These are phyloP conservation scores for Senecio squalidus DNA, from an alignment of 140 eudicot species.

Conservation along the genomic window DNA sequence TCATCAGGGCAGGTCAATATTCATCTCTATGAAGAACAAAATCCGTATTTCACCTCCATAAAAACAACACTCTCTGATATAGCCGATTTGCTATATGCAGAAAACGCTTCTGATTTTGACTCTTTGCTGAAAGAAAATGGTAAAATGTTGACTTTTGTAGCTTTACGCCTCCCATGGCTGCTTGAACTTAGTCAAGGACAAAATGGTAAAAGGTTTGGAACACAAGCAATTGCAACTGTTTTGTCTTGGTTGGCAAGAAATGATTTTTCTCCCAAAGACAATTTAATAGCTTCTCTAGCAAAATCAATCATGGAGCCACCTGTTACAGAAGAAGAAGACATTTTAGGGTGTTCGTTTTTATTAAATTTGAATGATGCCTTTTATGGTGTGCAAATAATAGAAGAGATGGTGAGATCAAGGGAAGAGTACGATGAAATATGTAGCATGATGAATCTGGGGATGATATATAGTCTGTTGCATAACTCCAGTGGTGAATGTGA, in stretches of 20 bases:
- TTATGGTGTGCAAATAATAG: constrained; percentile 86
- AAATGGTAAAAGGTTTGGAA: constrained; percentile 38
- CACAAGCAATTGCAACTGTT: constrained; percentile 52
- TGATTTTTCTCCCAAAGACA: constrained; percentile 73
- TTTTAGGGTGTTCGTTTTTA: constrained; percentile 74
- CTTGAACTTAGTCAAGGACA: constrained; percentile 50
- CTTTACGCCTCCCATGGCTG: constrained; percentile 81
- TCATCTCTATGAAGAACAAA: constrained; percentile 29
- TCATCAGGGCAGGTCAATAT: constrained; percentile 41
- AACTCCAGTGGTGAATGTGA: constrained; percentile 58
- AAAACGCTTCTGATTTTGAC: constrained; percentile 44
- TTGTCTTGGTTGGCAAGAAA: constrained; percentile 83
- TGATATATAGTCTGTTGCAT: constrained; percentile 81
- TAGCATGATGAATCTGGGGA: constrained; percentile 93
- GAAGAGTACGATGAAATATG: constrained; percentile 63
- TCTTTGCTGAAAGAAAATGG: constrained; percentile 62
- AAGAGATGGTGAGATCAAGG: constrained; percentile 65
- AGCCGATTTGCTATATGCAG: constrained; percentile 45
- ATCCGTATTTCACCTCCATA: constrained; percentile 28
- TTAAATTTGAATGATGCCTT: constrained; percentile 81
- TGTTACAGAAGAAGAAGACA: constrained; percentile 82
- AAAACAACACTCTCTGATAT: constrained; percentile 50
- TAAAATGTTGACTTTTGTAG: constrained; percentile 66
- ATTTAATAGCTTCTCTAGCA: constrained; percentile 65
- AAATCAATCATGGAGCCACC: constrained; percentile 78